phyloP scores from a whole-genome alignment of 495 filamentous ascomycete genomes.

The Tuber microsphaerosporum region DNA sequence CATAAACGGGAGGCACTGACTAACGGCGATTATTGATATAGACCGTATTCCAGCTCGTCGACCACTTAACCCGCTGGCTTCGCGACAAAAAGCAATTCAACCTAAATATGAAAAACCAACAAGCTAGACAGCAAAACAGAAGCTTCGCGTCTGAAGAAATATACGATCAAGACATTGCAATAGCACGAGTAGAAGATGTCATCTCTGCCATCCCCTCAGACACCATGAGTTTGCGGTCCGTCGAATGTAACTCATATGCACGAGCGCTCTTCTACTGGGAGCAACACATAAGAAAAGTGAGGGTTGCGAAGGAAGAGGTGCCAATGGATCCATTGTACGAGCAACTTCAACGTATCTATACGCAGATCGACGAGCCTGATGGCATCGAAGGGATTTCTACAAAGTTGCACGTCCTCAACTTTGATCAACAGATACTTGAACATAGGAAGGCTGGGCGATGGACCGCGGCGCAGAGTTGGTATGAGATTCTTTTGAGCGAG shows the following conservation, averaged over 20 bases:
- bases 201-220: conserved; percentile 72
- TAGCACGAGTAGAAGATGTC: conserved; percentile 55
- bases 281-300: conserved; percentile 65
- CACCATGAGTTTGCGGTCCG: conserved; percentile 71
- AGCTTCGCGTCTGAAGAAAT: conserved; percentile 43
- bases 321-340: conserved; percentile 59
- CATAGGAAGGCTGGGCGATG: conserved; percentile 90
- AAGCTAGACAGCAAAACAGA: conserved; percentile 43
- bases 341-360: conserved; percentile 83
- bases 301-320: conserved; percentile 43
- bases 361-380: conserved; percentile 93
- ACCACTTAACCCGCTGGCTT: conserved; percentile 84
- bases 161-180: conserved; percentile 41
- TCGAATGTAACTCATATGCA: conserved; percentile 87
- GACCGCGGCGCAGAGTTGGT: conserved; percentile 98
- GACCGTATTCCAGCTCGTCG: conserved; percentile 83
- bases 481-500: conserved; percentile 75
- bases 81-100: conserved; percentile 66
- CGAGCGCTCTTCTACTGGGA: conserved; percentile 91
- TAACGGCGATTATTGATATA: conserved; percentile 42
- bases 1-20: conserved; percentile 7
- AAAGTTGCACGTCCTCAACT: conserved; percentile 68
- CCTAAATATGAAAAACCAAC: conserved; percentile 41
- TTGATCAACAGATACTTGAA: conserved; percentile 86
- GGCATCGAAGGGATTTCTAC: conserved; percentile 90